Base-by-base conservation (phyloP, 2,329 filamentous ascomycete species). In the Paracoccidioides lutzii region DNA sequence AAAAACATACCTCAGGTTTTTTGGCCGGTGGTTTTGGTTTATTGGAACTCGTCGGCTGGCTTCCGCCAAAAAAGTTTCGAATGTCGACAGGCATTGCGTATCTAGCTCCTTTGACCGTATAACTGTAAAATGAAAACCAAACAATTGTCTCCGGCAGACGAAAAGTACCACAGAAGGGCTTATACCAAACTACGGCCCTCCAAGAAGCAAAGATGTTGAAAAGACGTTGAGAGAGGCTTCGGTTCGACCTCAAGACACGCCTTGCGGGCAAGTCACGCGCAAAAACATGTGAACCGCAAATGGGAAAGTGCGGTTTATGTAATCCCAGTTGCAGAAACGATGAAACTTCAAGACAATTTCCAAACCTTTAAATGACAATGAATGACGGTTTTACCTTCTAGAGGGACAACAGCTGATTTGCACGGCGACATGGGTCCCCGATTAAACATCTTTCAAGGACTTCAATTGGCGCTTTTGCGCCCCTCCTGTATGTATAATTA, bases 41-140 rank as follows among this genome's bases (percentile, higher is more conserved):
- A 60, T 57, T 55, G 5, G 71, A 71, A 58, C 79, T 76, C 50
- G 76, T 71, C 14, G 79, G 73, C 46, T 78, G 73, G 63, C 79
- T 76, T 60, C 80, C 78, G 55, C 85, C 83, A 75, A 97, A 96
- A 73, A 96, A 97, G 64, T 79, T 89, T 66, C 90, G 81, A 66
- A 96, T 97, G 72, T 97, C 91, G 60, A 78, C 67, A 54, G 90
- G 82, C 90, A 95, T 95, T 59, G 52, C 66, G 52, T 45, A 53
- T 28, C 45, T 44, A 38, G 37, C 12, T 22, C 15, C 35, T 33
- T 28, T n/a, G 7, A 46, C 14, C 35, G 5, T 43, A 44, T n/a
- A 14, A 46, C 14, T 44, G 5, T 43, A 44, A 5, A n/a, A 37
- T 9, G 14, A 32, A 22, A 37, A 32, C 14, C 14, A 12, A 9